Base-by-base conservation (phyloP, 1,284 basidiomycete genomes). In the Austroboletus novae-zelandiae region DNA sequence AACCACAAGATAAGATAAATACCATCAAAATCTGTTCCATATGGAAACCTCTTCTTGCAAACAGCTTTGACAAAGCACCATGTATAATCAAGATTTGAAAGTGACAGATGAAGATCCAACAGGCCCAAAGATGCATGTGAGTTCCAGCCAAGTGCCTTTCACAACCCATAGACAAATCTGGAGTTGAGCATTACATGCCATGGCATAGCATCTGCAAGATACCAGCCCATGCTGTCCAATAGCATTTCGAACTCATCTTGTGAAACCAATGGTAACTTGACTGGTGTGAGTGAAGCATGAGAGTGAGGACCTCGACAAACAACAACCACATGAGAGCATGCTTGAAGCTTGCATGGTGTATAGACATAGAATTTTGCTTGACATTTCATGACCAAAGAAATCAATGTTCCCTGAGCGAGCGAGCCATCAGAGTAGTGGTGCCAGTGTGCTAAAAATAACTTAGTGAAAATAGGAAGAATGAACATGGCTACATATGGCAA, bases 201-300 rank as follows among this genome's bases (percentile, higher is more conserved):
- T 14, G 62, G 65, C 17, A 61, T 69, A 20, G 62, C 60, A 54
- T 68, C 60, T n/a, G 64, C 60, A 0, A 67, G 47, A 30, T 48
- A 44, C 64, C 62, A 66, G 8, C 34, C 47, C 39, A 57, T 40
- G 1, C 43, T 1, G 2, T 0, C 14, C 15, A 57, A 15, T 0
- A 57, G n/a, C 7, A 6, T 10, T 1, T 43, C 2, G 3, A 66
- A 56, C 1, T 44, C 7, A 0, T 18, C 11, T 0, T 46, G 11
- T 7, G 60, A 31, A 2, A 23, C 30, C 1, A 27, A 44, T 1
- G 57, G 57, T 4, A 29, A 57, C 5, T 60, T 60, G 27, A 44
- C 40, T 2, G 54, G 54, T 0, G 25, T 18, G 11, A 57, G 54
- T 18, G 46, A 51, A 7, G 44, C 9, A 31, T 64, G 61, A 15